Base-by-base conservation (phyloP, 768 basidiomycete species). In the Auriscalpium microsporum region DNA sequence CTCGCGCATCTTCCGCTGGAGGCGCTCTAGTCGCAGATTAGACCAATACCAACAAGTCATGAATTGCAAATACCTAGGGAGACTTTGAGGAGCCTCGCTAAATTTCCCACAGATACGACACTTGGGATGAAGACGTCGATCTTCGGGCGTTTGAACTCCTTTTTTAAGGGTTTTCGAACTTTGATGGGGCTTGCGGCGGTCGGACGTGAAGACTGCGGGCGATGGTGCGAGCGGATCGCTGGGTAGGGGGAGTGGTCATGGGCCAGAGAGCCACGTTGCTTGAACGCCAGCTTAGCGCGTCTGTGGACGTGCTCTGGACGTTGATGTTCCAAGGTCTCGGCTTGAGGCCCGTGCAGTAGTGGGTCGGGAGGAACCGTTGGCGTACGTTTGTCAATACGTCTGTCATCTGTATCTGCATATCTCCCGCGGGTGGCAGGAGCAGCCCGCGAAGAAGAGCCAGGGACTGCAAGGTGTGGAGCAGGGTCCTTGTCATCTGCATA, bases 91-190 rank as follows among this genome's bases (percentile, higher is more conserved):
- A 89, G 66, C 58, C 78, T 80, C 4, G 89, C 80, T 19, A 93
- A 69, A 56, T 81, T 78, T 3, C 80, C 82, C n/a, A 93, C 89
- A 3, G 88, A 83, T n/a, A 91, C 76, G 2, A 81, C 75, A 23
- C 79, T 81, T 0, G 91, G 87, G 46, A 93, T 88, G 60, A 79
- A 90, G 10, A 71, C 58, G 42, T 71, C 68, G 16, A 53, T 50
- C 23, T 58, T 62, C 23, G 56, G 58, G 45, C 17, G 3, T 10
- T 40, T 50, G 8, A 45, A 28, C 38, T 52, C 56, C 46, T 56
- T 19, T 33, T 54, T 45, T 59, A 54, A 13, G 42, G 45, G 19
- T 61, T 61, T 14, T 16, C 40, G 11, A 35, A 50, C 17, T 56
- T 53, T 35, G 40, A 14, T 13, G 37, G 33, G 35, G 45, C 16